Evolutionary conservation across 2,329 filamentous ascomycete genomes (phyloP).

Genomic region (Venturia asperata): DNA sequence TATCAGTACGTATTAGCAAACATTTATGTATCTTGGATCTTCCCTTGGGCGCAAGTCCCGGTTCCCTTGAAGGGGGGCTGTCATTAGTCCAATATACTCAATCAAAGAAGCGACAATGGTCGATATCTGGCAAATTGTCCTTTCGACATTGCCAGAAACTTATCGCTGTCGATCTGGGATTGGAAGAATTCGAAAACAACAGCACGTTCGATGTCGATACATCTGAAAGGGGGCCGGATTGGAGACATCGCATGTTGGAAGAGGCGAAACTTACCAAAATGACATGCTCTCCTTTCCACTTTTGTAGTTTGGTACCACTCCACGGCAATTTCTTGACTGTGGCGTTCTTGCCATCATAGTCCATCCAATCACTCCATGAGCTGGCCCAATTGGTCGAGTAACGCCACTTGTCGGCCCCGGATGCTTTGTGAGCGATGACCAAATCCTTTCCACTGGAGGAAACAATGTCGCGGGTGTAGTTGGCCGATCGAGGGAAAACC

Average conservation of each 20-base stretch:
- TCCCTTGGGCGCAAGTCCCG: no score
- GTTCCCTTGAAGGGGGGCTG: no score
- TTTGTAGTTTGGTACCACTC: conserved; percentile 52
- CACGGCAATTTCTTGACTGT: conserved; percentile 45
- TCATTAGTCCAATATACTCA: no score
- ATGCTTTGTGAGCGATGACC: conserved; percentile 50
- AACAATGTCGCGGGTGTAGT: conserved; percentile 53
- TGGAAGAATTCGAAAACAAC: no score
- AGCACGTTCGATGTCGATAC: no score
- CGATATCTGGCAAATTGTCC: no score
- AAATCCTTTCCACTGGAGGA: conserved; percentile 34
- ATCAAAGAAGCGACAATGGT: no score
- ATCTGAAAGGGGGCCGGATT: no score
- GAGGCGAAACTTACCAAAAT: conserved; percentile 40
- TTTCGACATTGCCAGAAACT: no score
- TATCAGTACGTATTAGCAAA: neutral
- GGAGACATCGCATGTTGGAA: neutral
- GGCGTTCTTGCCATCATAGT: conserved; percentile 47
- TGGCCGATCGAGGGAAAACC: conserved; percentile 49
- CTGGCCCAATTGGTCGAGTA: conserved; percentile 57
- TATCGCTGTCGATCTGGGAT: no score
- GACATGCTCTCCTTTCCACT: conserved; percentile 56
- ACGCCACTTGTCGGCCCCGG: conserved; percentile 56
- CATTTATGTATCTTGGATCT: neutral
- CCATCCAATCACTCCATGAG: conserved; percentile 51